Percentiles rank a stretch among this genome's conserved stretches.
phyloP scores from a whole-genome alignment of 176 grass and related monocot species.

The Cenchrus fungigraminus region DNA sequence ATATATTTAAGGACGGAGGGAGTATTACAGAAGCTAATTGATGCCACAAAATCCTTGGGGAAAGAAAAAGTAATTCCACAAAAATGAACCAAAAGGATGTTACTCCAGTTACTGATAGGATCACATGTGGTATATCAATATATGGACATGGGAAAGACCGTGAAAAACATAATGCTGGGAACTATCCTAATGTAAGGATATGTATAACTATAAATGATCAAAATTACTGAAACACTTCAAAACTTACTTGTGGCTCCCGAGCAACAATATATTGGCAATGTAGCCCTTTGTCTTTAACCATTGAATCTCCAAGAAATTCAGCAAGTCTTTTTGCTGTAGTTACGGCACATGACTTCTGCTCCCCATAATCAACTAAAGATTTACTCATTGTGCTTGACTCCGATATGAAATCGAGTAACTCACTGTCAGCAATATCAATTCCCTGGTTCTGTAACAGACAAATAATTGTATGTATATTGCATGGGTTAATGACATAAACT shows the following conservation, averaged over 20 bases:
- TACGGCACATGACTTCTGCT: conserved; percentile 94
- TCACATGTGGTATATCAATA: neutral
- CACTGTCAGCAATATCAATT: conserved; percentile 91
- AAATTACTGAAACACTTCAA: conserved; percentile 38
- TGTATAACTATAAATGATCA: neutral
- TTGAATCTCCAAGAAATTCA: conserved; percentile 88
- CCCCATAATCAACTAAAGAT: conserved; percentile 91
- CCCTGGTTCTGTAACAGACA: conserved; percentile 82
- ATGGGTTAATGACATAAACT: conserved; percentile 33
- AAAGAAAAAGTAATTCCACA: conserved; percentile 24
- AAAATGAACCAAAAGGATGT: conserved; percentile 35
- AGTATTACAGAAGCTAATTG: conserved; percentile 33
- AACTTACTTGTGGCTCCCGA: conserved; percentile 84
- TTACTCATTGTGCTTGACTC: conserved; percentile 99
- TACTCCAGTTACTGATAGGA: conserved; percentile 26
- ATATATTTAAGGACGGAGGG: no score
- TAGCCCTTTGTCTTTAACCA: conserved; percentile 99
- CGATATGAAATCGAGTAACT: conserved; percentile 94
- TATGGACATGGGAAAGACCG: neutral
- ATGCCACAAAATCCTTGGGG: neutral
- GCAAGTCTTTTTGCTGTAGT: conserved; percentile 94
- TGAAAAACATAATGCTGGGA: neutral
- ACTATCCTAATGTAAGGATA: conserved; percentile 1
- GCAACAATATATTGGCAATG: conserved; percentile 95
- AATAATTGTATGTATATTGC: conserved; percentile 33